Conservation (phyloP, 1,284 basidiomycete genomes). For the Rhodotorula sp. region DNA sequence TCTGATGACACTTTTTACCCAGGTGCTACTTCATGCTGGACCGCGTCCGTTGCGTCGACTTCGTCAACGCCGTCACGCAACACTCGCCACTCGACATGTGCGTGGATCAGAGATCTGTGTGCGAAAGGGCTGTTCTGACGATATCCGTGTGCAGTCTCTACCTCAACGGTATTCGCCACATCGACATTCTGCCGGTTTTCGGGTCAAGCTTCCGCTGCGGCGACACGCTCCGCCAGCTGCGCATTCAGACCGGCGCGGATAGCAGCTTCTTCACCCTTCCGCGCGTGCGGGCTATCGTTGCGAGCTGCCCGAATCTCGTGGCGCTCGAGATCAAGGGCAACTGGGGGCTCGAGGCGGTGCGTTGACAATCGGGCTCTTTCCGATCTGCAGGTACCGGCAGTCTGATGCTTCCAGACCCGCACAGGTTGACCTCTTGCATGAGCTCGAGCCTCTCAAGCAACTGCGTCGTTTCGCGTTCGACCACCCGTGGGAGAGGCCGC, state of each 20-base stretch:
- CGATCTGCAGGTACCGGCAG: too few species aligned
- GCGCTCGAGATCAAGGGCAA: not conserved
- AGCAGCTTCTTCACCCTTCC: not conserved
- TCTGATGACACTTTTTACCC: too few species aligned
- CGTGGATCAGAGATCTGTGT: not conserved
- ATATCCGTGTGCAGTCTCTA: not conserved
- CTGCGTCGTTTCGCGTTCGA: slow-evolving; percentile 7
- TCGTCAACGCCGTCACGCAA: not conserved
- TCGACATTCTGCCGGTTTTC: not conserved
- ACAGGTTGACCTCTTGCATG: not conserved
- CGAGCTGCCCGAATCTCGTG: not conserved
- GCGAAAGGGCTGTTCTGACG: too few species aligned
- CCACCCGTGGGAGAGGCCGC: slow-evolving; percentile 7
- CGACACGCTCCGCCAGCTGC: not conserved
- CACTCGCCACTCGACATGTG: not conserved
- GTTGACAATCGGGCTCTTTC: not conserved
- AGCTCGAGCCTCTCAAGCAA: not conserved
- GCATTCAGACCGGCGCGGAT: not conserved
- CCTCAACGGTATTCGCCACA: not conserved
- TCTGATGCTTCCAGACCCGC: not conserved
- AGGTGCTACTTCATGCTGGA: slow-evolving; percentile 3
- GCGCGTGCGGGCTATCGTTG: not conserved
- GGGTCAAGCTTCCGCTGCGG: not conserved
- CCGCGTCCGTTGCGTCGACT: not conserved
- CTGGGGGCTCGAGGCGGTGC: slow-evolving; percentile 3